A percentile compares a stretch with the other conserved stretches of the same genome.
Conservation (phyloP, 345 rosid genomes). For the Camelina neglecta region DNA sequence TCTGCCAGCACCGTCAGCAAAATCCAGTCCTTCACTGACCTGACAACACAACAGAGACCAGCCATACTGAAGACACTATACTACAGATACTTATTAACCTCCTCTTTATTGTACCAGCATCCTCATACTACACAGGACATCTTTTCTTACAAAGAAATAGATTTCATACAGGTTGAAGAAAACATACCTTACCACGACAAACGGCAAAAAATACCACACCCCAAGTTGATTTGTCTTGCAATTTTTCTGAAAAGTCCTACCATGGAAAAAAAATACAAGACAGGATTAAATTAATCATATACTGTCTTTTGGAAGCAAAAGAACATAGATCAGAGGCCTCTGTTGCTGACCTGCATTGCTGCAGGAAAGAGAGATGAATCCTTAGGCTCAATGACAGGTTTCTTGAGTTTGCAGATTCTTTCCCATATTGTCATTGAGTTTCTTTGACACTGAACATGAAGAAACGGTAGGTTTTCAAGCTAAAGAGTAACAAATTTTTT, state of each 20-base stretch:
- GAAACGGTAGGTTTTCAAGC: slow-evolving; percentile 20
- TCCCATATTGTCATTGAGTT: slow-evolving; percentile 87
- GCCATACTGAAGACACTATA: slow-evolving; percentile 23
- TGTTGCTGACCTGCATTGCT: slow-evolving; percentile 72
- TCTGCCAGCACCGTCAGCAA: slow-evolving; percentile 97
- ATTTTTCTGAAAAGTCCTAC: slow-evolving; percentile 85
- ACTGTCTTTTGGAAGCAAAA: slow-evolving; percentile 18
- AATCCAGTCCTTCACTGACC: slow-evolving; percentile 99
- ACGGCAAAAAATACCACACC: slow-evolving; percentile 97
- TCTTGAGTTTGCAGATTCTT: slow-evolving; percentile 90
- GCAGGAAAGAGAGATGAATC: slow-evolving; percentile 75
- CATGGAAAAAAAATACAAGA: slow-evolving; percentile 24
- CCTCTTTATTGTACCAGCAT: slow-evolving; percentile 21
- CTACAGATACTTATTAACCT: slow-evolving; percentile 16
- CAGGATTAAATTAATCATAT: slow-evolving; percentile 23
- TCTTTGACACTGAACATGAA: slow-evolving; percentile 54
- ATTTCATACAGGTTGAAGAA: slow-evolving; percentile 23
- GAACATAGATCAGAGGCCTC: slow-evolving; percentile 20
- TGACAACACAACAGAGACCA: slow-evolving; percentile 48
- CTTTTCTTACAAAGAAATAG: slow-evolving; percentile 2
- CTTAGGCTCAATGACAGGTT: slow-evolving; percentile 94
- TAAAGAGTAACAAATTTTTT: slow-evolving; percentile 31
- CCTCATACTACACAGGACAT: slow-evolving; percentile 4
- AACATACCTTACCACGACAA: slow-evolving; percentile 94
- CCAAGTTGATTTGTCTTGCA: slow-evolving; percentile 70